Percentiles rank a stretch among this genome's conserved stretches.
Conservation (phyloP, 1,284 basidiomycete species). For the Ganoderma meredithae region DNA sequence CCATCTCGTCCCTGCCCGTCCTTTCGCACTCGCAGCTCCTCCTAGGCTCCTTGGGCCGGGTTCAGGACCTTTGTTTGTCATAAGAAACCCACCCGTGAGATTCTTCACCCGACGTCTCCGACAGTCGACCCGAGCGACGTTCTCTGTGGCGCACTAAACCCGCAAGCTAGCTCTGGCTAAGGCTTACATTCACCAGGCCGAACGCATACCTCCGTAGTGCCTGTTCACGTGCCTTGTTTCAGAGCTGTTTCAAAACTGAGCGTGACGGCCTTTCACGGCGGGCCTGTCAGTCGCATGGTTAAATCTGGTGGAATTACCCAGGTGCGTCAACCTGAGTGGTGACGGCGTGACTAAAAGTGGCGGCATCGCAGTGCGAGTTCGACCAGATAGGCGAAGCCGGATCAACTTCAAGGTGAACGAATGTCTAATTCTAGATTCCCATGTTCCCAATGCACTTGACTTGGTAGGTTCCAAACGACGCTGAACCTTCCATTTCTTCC, state of each 20-base stretch:
- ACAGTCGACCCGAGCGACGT: neutral
- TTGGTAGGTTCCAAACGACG: neutral
- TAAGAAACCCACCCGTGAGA: neutral
- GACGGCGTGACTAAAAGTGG: neutral
- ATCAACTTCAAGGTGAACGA: neutral
- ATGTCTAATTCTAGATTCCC: neutral
- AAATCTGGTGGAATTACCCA: neutral
- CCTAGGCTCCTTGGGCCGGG: neutral
- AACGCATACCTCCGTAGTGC: neutral
- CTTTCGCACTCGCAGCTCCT: neutral
- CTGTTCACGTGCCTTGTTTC: neutral
- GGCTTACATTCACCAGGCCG: neutral
- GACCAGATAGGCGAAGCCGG: neutral
- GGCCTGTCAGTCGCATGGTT: neutral
- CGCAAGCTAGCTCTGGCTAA: constrained; percentile 2
- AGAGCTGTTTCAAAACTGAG: neutral
- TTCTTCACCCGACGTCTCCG: constrained; percentile 7
- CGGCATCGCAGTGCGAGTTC: neutral
- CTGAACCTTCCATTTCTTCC: neutral
- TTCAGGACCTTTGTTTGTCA: neutral
- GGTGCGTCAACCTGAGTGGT: neutral
- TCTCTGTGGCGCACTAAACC: neutral
- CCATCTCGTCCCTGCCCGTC: neutral
- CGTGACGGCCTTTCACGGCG: neutral
- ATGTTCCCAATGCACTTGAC: neutral